phyloP scores from a whole-genome alignment of 108 stramenopile genomes.

The Cylindrotheca closterium region DNA sequence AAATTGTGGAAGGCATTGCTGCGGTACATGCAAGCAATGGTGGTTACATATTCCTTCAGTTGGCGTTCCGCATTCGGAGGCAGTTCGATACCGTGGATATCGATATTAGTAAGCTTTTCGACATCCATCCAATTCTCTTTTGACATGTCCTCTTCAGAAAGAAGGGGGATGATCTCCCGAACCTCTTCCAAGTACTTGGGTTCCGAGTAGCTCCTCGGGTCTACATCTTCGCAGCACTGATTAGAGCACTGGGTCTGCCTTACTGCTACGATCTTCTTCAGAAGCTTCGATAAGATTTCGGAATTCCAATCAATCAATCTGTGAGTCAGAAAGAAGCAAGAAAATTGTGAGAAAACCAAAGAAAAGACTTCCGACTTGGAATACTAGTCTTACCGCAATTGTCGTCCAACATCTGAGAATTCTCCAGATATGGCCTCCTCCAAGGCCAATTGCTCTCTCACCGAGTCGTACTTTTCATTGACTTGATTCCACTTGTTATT shows the following conservation, averaged over 20 bases:
- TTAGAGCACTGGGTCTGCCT: no score
- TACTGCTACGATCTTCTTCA: constrained; percentile 24
- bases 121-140: not conserved
- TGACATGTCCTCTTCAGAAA: not conserved
- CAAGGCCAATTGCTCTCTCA: no score
- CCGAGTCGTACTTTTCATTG: no score
- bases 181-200: constrained; percentile 13
- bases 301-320: constrained; percentile 24
- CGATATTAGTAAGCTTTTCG: not conserved
- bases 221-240: no score
- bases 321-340: no score
- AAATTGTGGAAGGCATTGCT: constrained; percentile 67
- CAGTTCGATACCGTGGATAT: constrained; percentile 1
- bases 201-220: no score
- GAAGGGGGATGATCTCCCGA: constrained; percentile 13
- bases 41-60: constrained; percentile 53
- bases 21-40: constrained; percentile 57
- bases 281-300: constrained; percentile 12
- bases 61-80: constrained; percentile 23
- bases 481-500: not conserved
- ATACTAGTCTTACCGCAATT: no score
- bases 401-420: no score
- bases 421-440: no score
- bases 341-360: no score
- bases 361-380: no score